A percentile compares a stretch with the other conserved stretches of the same genome.
These are phyloP conservation scores for Hevea brasiliensis DNA, from an alignment of 345 rosid genomes.

Conservation along the genomic window DNA sequence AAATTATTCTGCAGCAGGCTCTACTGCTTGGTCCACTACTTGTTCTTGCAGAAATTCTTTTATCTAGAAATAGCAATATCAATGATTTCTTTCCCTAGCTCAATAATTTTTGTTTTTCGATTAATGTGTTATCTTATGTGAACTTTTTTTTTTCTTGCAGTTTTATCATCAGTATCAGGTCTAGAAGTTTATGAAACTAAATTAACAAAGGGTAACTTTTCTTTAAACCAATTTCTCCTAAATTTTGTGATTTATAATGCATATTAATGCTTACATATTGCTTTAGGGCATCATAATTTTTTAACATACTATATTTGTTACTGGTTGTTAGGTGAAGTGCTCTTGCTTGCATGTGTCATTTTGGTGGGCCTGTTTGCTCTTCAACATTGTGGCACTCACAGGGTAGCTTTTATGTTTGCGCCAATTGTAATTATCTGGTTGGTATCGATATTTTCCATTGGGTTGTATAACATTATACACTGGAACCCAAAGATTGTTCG, in stretches of 20 bases:
- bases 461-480: constrained; percentile 64
- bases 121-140: no score
- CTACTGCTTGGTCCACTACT: background rate
- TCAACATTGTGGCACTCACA: constrained; percentile 88
- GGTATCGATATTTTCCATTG: constrained; percentile 65
- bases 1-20: background rate
- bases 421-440: constrained; percentile 85
- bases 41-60: constrained; percentile 1
- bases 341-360: constrained; percentile 75
- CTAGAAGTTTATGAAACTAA: constrained; percentile 52
- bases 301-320: constrained; percentile 14
- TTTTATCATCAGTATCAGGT: constrained; percentile 83
- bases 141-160: constrained; percentile 43
- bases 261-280: constrained; percentile 4
- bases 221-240: background rate
- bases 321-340: constrained; percentile 49
- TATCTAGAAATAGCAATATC: background rate
- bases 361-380: constrained; percentile 93
- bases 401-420: constrained; percentile 87
- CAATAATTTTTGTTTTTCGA: no score
- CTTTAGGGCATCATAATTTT: no score
- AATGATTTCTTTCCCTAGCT: background rate
- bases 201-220: constrained; percentile 50
- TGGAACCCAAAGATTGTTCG: constrained; percentile 77
- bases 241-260: constrained; percentile 1